Conservation (phyloP, 1,139 yeast species). For the Blastobotrys proliferans region DNA sequence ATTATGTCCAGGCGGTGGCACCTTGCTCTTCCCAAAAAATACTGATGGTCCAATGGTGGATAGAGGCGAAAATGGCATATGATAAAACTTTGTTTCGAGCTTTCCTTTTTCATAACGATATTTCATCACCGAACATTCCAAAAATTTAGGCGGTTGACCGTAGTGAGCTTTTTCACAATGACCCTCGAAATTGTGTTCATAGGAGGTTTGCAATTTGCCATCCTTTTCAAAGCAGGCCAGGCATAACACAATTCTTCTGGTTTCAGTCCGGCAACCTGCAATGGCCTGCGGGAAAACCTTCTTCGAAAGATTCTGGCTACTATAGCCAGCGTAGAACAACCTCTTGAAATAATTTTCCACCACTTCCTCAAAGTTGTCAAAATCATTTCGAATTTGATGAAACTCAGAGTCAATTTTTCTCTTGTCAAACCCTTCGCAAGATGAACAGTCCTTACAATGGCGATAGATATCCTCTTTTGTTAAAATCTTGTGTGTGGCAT, state of each 20-base stretch:
- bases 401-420: neutral
- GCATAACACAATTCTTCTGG: neutral
- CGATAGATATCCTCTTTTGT: neutral
- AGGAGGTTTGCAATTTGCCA: neutral
- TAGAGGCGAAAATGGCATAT: neutral
- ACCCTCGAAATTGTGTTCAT: neutral
- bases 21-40: neutral
- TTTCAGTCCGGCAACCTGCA: neutral
- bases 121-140: neutral
- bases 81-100: neutral
- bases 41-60: neutral
- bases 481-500: neutral
- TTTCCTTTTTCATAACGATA: neutral
- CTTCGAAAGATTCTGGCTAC: neutral
- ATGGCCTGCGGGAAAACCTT: neutral
- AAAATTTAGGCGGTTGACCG: neutral
- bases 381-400: neutral
- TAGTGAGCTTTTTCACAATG: neutral
- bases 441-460: neutral
- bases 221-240: slow-evolving; percentile 1
- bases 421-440: neutral
- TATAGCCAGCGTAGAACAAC: neutral
- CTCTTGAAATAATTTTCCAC: neutral
- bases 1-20: neutral
- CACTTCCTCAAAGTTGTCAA: neutral